Evolutionary conservation across 768 basidiomycete genomes (phyloP).

Genomic region (Xerocomus spinulosus): DNA sequence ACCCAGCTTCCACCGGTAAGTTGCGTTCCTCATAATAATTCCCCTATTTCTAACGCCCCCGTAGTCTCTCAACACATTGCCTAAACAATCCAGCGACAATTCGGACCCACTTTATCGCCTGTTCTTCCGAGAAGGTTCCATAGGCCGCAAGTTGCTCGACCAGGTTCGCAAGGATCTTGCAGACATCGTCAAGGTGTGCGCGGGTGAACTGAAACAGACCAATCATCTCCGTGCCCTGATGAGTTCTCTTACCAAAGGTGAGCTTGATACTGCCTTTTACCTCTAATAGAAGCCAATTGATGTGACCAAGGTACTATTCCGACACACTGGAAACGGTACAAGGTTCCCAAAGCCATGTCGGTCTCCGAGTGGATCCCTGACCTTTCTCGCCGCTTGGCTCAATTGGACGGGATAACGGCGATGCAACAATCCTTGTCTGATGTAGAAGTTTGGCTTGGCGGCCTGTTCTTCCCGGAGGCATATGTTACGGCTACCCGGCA

Average conservation of each 20-base stretch:
- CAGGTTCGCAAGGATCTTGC: conserved; percentile 77
- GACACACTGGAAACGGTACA: conserved; percentile 83
- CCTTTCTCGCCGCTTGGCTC: conserved; percentile 72
- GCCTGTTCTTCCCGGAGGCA: conserved; percentile 94
- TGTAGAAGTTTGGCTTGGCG: conserved; percentile 87
- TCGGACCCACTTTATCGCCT: conserved; percentile 85
- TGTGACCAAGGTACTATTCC: conserved; percentile 72
- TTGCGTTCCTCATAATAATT: not conserved
- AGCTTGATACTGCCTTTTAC: conserved; percentile 4
- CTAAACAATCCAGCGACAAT: conserved; percentile 63
- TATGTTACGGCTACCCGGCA: conserved; percentile 95
- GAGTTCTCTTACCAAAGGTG: conserved; percentile 87
- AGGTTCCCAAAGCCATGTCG: conserved; percentile 75
- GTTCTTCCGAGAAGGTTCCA: conserved; percentile 81
- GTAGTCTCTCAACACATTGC: conserved; percentile 60
- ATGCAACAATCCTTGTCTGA: conserved; percentile 55
- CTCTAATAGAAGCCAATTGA: conserved; percentile 6
- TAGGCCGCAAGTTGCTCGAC: conserved; percentile 73
- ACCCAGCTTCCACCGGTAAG: conserved; percentile 68
- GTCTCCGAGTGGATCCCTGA: conserved; percentile 85
- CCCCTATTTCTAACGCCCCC: conserved; percentile 9
- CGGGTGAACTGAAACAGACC: conserved; percentile 88
- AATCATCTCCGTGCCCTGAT: conserved; percentile 92
- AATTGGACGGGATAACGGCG: conserved; percentile 65
- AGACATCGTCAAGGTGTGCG: conserved; percentile 79